These are phyloP conservation scores for Epichloe glyceriae DNA, from an alignment of 2,329 filamentous ascomycete species.

Conservation along the genomic window DNA sequence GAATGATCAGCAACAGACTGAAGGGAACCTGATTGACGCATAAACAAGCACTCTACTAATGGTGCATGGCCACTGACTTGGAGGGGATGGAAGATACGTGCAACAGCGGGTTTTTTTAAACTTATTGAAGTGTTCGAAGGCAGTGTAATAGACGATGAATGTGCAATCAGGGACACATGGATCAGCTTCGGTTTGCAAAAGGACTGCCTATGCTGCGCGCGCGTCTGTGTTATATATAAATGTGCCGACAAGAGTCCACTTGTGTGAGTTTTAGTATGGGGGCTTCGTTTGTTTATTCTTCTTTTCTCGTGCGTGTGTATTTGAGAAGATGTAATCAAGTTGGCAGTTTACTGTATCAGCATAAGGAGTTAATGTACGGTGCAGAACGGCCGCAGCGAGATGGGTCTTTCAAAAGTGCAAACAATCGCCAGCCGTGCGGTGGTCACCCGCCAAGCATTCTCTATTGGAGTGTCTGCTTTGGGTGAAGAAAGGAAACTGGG, in stretches of 20 bases:
- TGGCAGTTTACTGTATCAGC: neutral
- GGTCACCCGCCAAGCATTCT: too few species aligned
- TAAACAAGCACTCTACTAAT: slow-evolving; percentile 15
- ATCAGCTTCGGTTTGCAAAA: neutral
- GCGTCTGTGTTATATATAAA: neutral
- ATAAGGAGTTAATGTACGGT: too few species aligned
- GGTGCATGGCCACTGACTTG: neutral
- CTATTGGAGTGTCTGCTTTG: too few species aligned
- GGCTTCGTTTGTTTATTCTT: neutral
- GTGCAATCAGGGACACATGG: neutral
- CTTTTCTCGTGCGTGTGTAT: neutral
- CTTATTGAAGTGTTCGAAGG: neutral
- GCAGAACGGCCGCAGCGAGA: too few species aligned
- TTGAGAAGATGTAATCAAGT: neutral
- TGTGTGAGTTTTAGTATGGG: neutral
- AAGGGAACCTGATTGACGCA: slow-evolving; percentile 50
- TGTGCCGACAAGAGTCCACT: neutral
- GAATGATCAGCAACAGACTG: slow-evolving; percentile 29
- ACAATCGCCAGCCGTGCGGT: too few species aligned
- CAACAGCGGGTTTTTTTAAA: neutral
- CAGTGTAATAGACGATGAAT: slow-evolving; percentile 2
- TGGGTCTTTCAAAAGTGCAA: too few species aligned
- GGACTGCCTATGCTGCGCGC: neutral
- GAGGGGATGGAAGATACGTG: neutral
- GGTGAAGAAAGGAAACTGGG: too few species aligned